These are phyloP conservation scores for Ustilago sp. DNA, from an alignment of 1,284 basidiomycete species.

Conservation along the genomic window DNA sequence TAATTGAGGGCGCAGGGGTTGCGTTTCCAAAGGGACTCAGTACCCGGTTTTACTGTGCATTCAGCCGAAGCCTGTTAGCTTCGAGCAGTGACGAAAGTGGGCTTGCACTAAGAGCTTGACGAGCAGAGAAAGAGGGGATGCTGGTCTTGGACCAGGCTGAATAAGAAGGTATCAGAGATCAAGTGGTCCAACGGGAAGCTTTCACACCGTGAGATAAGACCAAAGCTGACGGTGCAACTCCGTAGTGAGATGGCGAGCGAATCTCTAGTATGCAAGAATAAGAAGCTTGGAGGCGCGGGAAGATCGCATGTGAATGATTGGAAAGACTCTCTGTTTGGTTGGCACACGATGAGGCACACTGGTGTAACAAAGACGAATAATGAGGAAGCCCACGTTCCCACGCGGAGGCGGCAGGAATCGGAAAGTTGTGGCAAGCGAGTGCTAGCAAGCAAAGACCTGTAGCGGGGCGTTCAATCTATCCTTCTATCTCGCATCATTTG, in stretches of 20 bases:
- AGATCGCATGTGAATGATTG: not conserved
- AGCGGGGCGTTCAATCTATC: not conserved
- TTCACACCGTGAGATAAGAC: conserved; percentile 19
- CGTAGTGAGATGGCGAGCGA: conserved; percentile 25
- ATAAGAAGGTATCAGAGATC: not conserved
- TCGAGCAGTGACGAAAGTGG: not conserved
- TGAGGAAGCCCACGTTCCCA: not conserved
- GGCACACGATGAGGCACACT: too few relatives aligned
- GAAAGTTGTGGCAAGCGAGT: not conserved
- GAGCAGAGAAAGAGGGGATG: not conserved
- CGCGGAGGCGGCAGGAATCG: not conserved
- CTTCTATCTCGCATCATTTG: conserved; percentile 22
- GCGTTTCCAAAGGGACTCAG: not conserved
- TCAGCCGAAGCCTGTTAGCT: not conserved
- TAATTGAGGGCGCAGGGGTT: not conserved
- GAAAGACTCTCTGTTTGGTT: not conserved
- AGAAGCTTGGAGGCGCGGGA: not conserved
- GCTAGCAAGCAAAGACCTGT: not conserved
- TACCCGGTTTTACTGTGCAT: not conserved
- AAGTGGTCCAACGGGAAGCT: conserved; percentile 6
- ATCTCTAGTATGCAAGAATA: not conserved
- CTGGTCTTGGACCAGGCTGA: not conserved
- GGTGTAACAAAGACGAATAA: not conserved
- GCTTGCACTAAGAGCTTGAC: not conserved
- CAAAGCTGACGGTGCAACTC: conserved; percentile 15